Percentiles rank a stretch among this genome's conserved stretches.
Evolutionary conservation across 2,329 filamentous ascomycete genomes (phyloP).

Genomic region (Cladosporium velox): DNA sequence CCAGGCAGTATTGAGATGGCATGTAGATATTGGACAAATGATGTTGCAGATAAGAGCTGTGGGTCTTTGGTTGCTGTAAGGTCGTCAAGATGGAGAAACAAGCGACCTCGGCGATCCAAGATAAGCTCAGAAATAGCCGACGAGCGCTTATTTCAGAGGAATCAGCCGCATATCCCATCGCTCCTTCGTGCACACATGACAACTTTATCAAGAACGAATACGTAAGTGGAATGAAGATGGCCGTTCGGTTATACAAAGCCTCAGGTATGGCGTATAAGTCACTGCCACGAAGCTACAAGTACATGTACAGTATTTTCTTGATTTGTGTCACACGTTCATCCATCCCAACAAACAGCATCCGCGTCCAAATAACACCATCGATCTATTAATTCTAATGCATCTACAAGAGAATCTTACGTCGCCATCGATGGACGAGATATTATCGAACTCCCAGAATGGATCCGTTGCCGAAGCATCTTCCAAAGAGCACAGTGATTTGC

Average conservation of each 20-base stretch:
- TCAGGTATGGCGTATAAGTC: neutral
- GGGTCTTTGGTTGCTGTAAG: neutral
- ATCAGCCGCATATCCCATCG: neutral
- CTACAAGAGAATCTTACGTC: neutral
- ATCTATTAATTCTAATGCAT: neutral
- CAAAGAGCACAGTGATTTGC: too few species aligned
- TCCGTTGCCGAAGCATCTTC: neutral
- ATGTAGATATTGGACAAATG: neutral
- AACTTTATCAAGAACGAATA: neutral
- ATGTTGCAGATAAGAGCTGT: neutral
- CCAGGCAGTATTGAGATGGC: neutral
- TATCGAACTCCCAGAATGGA: neutral
- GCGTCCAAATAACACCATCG: neutral
- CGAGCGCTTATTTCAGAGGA: neutral
- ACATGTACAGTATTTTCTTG: neutral
- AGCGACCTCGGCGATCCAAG: conserved; percentile 1
- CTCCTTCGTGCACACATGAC: neutral
- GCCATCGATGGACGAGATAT: neutral
- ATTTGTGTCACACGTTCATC: neutral
- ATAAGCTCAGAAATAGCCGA: conserved; percentile 4
- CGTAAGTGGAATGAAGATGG: neutral
- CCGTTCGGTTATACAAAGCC: neutral
- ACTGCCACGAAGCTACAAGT: neutral
- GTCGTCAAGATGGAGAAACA: neutral
- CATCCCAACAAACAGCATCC: neutral